A percentile compares a stretch with the other conserved stretches of the same genome.
phyloP scores from a whole-genome alignment of 805 yeast genomes.

The Candida ovalis region DNA sequence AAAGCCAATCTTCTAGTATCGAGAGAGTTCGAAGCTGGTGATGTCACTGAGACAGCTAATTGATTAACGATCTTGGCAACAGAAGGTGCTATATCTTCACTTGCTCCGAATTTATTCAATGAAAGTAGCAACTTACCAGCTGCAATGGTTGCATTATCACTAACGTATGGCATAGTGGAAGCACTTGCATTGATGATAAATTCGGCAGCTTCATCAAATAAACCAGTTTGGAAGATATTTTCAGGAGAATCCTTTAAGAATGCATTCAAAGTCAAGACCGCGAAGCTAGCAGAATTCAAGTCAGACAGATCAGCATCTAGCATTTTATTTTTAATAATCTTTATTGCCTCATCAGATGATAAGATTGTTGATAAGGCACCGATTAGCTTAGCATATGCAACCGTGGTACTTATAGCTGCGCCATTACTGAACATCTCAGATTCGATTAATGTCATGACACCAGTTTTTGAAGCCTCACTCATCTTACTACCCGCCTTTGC shows the following conservation, averaged over 20 bases:
- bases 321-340: constrained; percentile 57
- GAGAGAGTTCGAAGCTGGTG: constrained; percentile 56
- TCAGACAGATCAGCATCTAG: constrained; percentile 41
- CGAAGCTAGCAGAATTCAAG: constrained; percentile 49
- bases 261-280: constrained; percentile 70
- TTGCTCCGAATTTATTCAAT: constrained; percentile 36
- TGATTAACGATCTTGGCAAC: constrained; percentile 43
- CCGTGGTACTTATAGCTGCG: constrained; percentile 54
- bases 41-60: constrained; percentile 44
- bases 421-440: constrained; percentile 46
- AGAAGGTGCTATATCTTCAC: constrained; percentile 34
- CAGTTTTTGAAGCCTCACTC: constrained; percentile 66
- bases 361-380: constrained; percentile 73
- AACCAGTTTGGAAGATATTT: constrained; percentile 52
- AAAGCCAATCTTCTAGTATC: constrained; percentile 80
- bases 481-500: constrained; percentile 73
- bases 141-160: constrained; percentile 76
- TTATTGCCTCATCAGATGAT: constrained; percentile 57
- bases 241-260: constrained; percentile 74
- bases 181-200: constrained; percentile 44
- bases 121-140: constrained; percentile 74
- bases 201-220: constrained; percentile 45
- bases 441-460: constrained; percentile 70
- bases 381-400: constrained; percentile 72
- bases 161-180: constrained; percentile 46